phyloP scores from a whole-genome alignment of 192 early-diverging fungal species.

The Linnemannia exigua region DNA sequence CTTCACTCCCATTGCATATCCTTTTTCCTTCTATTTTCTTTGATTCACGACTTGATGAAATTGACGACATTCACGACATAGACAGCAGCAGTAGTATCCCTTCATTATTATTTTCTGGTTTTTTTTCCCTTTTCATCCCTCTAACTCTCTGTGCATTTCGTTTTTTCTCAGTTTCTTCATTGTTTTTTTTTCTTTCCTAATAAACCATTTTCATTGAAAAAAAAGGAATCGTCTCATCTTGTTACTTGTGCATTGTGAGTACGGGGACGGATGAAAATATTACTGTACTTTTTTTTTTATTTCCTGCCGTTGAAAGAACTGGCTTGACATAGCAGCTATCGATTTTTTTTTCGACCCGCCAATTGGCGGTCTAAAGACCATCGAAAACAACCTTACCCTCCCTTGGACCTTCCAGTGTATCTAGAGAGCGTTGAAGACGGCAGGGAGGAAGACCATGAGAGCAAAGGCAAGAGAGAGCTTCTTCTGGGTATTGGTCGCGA shows the following conservation, averaged over 20 bases:
- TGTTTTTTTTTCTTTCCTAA: background rate
- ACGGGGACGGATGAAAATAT: too few species aligned
- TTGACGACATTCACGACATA: slow-evolving; percentile 12
- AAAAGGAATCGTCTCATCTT: too few species aligned
- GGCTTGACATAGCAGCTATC: too few species aligned
- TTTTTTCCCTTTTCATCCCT: too few species aligned
- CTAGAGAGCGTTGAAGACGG: background rate
- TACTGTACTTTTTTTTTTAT: too few species aligned
- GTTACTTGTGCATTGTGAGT: too few species aligned
- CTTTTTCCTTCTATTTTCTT: background rate
- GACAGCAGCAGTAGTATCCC: background rate
- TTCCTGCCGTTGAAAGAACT: too few species aligned
- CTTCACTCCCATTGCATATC: too few species aligned
- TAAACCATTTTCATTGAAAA: slow-evolving; percentile 1
- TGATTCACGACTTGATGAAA: background rate
- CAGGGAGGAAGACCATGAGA: background rate
- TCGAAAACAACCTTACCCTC: too few species aligned
- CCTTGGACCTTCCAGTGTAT: background rate
- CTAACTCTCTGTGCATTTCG: slow-evolving; percentile 12
- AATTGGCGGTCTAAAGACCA: too few species aligned
- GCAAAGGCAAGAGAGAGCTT: background rate
- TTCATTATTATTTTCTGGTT: background rate
- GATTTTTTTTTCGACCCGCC: too few species aligned
- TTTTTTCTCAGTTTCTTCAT: slow-evolving; percentile 4
- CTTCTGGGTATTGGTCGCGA: background rate